Conservation (phyloP, 164 flowering plant species). For the Nymphaea thermarum region DNA sequence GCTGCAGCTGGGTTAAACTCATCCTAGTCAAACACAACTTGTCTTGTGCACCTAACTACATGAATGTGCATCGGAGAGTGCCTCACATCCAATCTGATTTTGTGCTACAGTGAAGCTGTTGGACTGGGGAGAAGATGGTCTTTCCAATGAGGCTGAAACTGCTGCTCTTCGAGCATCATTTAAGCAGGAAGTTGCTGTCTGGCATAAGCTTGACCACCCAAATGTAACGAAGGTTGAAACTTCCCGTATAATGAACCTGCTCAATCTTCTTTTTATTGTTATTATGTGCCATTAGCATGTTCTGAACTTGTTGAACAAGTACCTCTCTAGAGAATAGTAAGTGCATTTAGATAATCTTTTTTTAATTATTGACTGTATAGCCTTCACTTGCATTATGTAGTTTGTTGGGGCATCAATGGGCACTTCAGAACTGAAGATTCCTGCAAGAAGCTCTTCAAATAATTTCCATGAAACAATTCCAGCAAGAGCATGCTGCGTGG, state of each 20-base stretch:
- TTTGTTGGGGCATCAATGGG: constrained; percentile 96
- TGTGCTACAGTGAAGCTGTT: constrained; percentile 58
- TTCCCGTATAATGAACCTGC: background rate
- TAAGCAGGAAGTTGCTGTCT: constrained; percentile 86
- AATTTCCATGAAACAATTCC: constrained; percentile 30
- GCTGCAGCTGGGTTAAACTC: no score
- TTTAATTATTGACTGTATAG: background rate
- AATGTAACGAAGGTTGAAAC: constrained; percentile 73
- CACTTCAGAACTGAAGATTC: constrained; percentile 67
- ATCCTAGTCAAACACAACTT: no score
- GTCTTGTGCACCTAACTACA: no score
- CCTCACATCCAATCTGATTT: background rate
- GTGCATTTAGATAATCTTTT: no score
- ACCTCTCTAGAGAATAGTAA: no score
- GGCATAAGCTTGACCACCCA: constrained; percentile 96
- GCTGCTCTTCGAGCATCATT: constrained; percentile 71
- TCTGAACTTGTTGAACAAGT: no score
- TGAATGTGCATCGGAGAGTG: no score
- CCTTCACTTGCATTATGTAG: constrained; percentile 20
- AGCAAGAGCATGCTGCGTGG: constrained; percentile 81
- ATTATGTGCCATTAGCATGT: no score
- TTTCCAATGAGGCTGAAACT: constrained; percentile 64
- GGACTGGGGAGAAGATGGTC: constrained; percentile 97
- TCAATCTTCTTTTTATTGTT: background rate
- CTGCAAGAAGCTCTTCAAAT: constrained; percentile 21